phyloP scores from a whole-genome alignment of 768 basidiomycete species.

The Xerocomellus amylosporus region DNA sequence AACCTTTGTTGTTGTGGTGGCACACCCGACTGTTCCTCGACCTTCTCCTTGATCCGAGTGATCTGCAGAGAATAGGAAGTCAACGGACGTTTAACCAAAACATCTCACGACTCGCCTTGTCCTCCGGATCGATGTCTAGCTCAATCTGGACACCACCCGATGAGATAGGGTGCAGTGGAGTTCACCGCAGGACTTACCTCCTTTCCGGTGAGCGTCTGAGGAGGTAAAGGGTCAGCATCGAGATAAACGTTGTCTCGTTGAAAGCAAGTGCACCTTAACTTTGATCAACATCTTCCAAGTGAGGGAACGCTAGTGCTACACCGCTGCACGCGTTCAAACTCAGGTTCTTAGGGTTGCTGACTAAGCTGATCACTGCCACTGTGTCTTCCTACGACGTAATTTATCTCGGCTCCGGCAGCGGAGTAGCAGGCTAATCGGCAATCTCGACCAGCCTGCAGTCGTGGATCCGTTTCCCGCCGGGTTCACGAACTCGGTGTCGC shows the following conservation, averaged over 20 bases:
- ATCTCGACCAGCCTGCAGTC: slow-evolving; percentile 79
- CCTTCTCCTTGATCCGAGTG: slow-evolving; percentile 92
- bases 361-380: neutral
- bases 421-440: slow-evolving; percentile 52
- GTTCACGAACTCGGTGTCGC: slow-evolving; percentile 94
- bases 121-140: slow-evolving; percentile 88
- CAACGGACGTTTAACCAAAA: neutral
- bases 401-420: too few relatives aligned
- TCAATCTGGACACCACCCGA: slow-evolving; percentile 62
- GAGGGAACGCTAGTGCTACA: neutral
- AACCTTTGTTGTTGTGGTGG: slow-evolving; percentile 94
- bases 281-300: slow-evolving; percentile 25
- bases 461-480: slow-evolving; percentile 82
- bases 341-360: slow-evolving; percentile 5
- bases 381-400: too few relatives aligned
- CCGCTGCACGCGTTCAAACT: neutral
- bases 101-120: slow-evolving; percentile 54
- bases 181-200: slow-evolving; percentile 57
- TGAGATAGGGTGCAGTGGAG: slow-evolving; percentile 2
- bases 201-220: slow-evolving; percentile 74
- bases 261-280: slow-evolving; percentile 19
- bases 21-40: slow-evolving; percentile 97
- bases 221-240: neutral
- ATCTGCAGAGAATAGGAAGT: slow-evolving; percentile 51
- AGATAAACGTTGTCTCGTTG: neutral